Evolutionary conservation across 2,329 filamentous ascomycete species (phyloP), one percentile per base, ranked within the genome.

Genomic region (Arthrobotrys megalospora): DNA sequence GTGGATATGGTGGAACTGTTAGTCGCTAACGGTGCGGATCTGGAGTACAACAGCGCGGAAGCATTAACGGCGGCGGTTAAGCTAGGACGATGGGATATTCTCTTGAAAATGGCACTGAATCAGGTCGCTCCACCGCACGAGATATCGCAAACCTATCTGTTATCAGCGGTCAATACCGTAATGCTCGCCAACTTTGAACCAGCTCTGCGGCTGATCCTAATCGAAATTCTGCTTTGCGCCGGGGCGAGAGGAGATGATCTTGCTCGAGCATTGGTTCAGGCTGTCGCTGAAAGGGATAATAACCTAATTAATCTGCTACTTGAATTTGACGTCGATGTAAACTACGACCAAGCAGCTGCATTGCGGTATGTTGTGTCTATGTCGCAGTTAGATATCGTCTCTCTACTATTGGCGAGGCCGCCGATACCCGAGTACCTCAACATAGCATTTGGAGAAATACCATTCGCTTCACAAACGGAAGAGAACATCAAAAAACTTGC

Each of bases 191-290:
- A 43, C 3, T 66, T 60, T 24, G 67, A 72, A 11, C 34, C 75
- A 6, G 52, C 67, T 24, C 28, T 78, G 6, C 67, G 75, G 12
- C 28, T 72, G 7, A 72, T 67, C 16, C 45, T 78, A 7, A 52
- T 78, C n/a, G 75, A 78, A 38, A 78, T 78, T 38, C 32, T 78
- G 11, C 63, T 78, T 2, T 78, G 75, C n/a, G 67, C 67, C 16
- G 75, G 75, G 4, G 75, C 75, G 11, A 34, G 53, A 14, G 75
- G 75, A 1, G 53, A 72, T 19, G 75, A 78, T 12, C 36, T 72
- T 14, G 53, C 67, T 36, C 43, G 67, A 10, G 63, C 63, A 11
- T 67, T 76, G 24, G 34, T 70, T 6, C 64, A 62, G 10, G 76
- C 58, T 21, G 66, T 79, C 12, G 65, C 41, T 0, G 76, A 79